Evolutionary conservation across 371 early-diverging fungal species (phyloP), one percentile per base, ranked within the genome.

Genomic region (Mortierella sp.): DNA sequence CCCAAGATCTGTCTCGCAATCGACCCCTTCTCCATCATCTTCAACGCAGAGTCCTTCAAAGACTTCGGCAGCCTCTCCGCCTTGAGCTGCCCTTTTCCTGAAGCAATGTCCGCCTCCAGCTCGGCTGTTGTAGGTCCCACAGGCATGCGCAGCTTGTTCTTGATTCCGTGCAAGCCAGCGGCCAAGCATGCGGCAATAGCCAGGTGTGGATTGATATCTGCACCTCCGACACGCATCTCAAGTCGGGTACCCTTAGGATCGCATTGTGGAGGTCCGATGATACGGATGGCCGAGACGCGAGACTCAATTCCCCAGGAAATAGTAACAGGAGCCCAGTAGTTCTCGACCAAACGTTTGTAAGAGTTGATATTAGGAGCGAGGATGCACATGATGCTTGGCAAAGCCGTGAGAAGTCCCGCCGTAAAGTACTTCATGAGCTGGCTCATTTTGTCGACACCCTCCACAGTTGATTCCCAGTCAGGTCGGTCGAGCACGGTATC

Each of bases 281-380:
- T 81, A 30, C 95, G 88, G 37, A 95, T 83, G 15, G 90, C 89
- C 8, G 92, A 83, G n/a, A 84, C 83, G 24, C 95, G 86, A 55
- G 90, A 90, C 62, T 94, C 94, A 50, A 89, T 72, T 12, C 95
- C 94, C 79, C 94, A 95, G 2, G 90, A 89, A 27, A 92, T 89
- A 17, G 83, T 91, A 3, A 92, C 86, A n/a, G 95, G 94, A 15
- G 95, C 92, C 93, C 94, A 95, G 70, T 87, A 92, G 66, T 90
- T 91, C 63, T 87, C 92, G n/a, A 89, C 89, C 32, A 95, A 68
- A 41, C 95, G 87, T 60, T 95, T 95, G 78, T 94, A 94, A 59
- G 92, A 90, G 79, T 95, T 95, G 71, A 95, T 82, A 30, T 89
- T 93, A 0, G 95, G 95, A 3, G 94, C 94, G 52, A 92, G 76